Conservation (phyloP, 2,329 filamentous ascomycete genomes). For the Fusarium annulatum region DNA sequence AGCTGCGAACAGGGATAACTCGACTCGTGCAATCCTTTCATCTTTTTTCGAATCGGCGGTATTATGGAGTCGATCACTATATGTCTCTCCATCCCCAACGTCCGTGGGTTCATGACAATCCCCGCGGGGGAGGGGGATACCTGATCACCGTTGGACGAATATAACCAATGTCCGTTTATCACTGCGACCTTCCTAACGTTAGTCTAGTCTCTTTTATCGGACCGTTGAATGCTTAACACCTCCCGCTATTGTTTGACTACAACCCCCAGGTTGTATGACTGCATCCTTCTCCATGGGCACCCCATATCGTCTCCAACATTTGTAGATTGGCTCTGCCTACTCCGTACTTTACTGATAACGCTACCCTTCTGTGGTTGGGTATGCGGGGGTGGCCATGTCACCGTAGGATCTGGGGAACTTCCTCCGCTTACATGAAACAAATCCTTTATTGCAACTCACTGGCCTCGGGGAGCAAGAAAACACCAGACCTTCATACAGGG, state of each 20-base stretch:
- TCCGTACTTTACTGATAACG: neutral
- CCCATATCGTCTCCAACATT: conserved; percentile 3
- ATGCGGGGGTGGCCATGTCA: neutral
- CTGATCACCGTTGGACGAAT: conserved; percentile 8
- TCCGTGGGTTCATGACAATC: neutral
- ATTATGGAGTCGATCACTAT: conserved; percentile 9
- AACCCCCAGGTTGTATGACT: neutral
- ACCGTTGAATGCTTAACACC: conserved; percentile 2
- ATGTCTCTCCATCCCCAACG: neutral
- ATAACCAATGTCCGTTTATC: neutral
- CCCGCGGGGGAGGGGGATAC: neutral
- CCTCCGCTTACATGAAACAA: neutral
- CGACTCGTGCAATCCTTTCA: neutral
- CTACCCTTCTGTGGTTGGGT: neutral
- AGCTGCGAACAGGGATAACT: neutral
- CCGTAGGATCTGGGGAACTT: neutral
- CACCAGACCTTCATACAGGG: neutral
- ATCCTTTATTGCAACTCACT: neutral
- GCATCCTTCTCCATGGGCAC: conserved; percentile 1
- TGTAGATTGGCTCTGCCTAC: neutral
- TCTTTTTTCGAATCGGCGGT: conserved; percentile 3
- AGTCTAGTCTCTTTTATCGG: conserved; percentile 4
- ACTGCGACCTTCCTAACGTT: neutral
- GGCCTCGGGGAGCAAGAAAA: neutral
- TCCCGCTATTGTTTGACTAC: neutral